Conservation (phyloP, 306 rosid species). For the Inga laurina region DNA sequence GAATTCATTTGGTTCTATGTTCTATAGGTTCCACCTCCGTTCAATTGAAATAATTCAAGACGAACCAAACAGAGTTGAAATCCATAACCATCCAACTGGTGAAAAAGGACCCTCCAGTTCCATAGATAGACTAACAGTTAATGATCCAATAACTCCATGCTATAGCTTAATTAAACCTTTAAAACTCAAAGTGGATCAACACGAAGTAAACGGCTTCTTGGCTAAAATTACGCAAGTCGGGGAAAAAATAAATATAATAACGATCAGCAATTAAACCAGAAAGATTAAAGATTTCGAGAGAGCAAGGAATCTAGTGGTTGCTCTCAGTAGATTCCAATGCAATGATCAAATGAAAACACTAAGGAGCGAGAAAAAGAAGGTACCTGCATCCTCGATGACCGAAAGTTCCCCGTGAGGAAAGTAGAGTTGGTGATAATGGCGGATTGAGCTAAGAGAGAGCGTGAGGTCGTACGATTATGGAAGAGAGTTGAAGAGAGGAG, state of each 20-base stretch:
- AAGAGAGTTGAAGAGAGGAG: slow-evolving; percentile 3
- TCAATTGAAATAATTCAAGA: neutral
- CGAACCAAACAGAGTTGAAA: neutral
- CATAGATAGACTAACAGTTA: neutral
- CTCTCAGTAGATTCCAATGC: neutral
- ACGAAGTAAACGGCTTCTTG: neutral
- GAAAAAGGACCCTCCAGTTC: neutral
- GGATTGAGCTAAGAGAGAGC: slow-evolving; percentile 15
- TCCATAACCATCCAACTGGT: neutral
- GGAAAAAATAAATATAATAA: neutral
- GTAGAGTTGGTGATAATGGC: slow-evolving; percentile 28
- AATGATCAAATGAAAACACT: neutral
- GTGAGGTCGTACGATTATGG: slow-evolving; percentile 7
- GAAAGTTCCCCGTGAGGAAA: slow-evolving; percentile 73
- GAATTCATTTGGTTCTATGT: neutral
- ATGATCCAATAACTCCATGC: neutral
- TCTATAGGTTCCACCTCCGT: neutral
- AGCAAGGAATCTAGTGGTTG: neutral
- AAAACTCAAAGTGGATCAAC: neutral
- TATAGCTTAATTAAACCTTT: neutral
- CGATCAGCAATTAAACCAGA: neutral
- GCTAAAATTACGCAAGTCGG: neutral
- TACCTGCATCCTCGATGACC: slow-evolving; percentile 70
- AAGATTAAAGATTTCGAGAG: neutral
- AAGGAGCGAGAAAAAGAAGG: neutral